These are phyloP conservation scores for Chlorella variabilis DNA, from an alignment of 163 green algal genomes.

Conservation along the genomic window DNA sequence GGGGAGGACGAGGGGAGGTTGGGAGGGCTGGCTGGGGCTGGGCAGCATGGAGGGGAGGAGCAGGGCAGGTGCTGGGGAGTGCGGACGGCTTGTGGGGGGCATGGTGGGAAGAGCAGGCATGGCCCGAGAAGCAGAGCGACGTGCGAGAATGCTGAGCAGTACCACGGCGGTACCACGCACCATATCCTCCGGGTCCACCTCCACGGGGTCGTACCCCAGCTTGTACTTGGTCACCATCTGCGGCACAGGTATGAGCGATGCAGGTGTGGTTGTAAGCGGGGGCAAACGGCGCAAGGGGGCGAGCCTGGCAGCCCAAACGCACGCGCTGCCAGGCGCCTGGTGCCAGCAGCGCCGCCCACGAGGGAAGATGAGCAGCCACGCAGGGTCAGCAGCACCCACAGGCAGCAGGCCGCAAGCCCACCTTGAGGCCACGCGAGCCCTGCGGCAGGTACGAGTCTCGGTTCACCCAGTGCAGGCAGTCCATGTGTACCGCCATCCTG, in stretches of 20 bases:
- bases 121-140: no score
- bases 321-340: no score
- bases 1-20: neutral
- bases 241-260: neutral
- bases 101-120: no score
- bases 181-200: conserved; percentile 99
- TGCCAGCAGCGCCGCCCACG: no score
- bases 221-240: conserved; percentile 98
- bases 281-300: neutral
- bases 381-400: no score
- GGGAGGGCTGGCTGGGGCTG: neutral
- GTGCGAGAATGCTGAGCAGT: no score
- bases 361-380: no score
- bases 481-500: conserved; percentile 89
- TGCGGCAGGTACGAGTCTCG: conserved; percentile 98
- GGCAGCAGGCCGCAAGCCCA: conserved; percentile 37
- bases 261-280: neutral
- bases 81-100: no score
- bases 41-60: no score
- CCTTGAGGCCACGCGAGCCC: conserved; percentile 93
- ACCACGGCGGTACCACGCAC: conserved; percentile 48
- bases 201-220: conserved; percentile 96
- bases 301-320: no score
- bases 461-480: conserved; percentile 98
- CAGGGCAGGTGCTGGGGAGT: no score